A percentile compares a stretch with the other conserved stretches of the same genome.
phyloP scores from a whole-genome alignment of 2,329 filamentous ascomycete genomes.

The Didymella glomerata region DNA sequence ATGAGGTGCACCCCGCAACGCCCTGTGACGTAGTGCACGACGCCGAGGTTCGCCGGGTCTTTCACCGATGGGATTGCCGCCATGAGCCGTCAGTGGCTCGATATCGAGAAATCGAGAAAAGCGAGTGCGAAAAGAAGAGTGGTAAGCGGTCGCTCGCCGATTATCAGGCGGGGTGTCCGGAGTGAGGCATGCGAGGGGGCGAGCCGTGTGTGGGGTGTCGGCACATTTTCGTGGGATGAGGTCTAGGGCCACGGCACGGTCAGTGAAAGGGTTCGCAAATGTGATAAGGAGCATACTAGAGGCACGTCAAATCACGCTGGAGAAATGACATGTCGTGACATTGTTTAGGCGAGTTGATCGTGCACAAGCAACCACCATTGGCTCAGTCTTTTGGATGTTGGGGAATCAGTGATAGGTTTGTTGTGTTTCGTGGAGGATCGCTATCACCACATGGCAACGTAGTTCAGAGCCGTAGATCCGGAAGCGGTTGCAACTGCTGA shows the following conservation, averaged over 20 bases:
- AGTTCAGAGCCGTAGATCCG: background rate
- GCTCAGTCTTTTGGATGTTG: background rate
- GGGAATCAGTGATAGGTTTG: background rate
- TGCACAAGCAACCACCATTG: background rate
- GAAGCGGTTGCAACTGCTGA: slow-evolving; percentile 1
- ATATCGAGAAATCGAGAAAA: background rate
- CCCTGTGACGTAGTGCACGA: slow-evolving; percentile 30
- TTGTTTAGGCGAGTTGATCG: background rate
- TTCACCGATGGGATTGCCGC: slow-evolving; percentile 25
- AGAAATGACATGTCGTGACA: background rate
- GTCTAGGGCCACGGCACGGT: slow-evolving; percentile 2
- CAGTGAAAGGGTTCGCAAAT: background rate
- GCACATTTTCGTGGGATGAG: slow-evolving; percentile 11
- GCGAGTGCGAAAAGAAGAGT: background rate
- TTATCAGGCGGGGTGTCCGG: slow-evolving; percentile 7
- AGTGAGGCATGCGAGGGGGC: slow-evolving; percentile 18
- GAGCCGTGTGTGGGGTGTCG: slow-evolving; percentile 17
- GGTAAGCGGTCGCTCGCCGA: slow-evolving; percentile 14
- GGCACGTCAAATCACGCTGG: background rate
- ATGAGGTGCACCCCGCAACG: slow-evolving; percentile 31
- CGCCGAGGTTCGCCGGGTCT: slow-evolving; percentile 37
- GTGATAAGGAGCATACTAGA: background rate
- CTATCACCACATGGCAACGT: slow-evolving; percentile 1
- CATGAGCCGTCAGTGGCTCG: slow-evolving; percentile 19
- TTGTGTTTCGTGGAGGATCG: background rate